A percentile compares a stretch with the other conserved stretches of the same genome.
These are phyloP conservation scores for Saxophila tyrrhenica DNA, from an alignment of 495 filamentous ascomycete species.

Conservation along the genomic window DNA sequence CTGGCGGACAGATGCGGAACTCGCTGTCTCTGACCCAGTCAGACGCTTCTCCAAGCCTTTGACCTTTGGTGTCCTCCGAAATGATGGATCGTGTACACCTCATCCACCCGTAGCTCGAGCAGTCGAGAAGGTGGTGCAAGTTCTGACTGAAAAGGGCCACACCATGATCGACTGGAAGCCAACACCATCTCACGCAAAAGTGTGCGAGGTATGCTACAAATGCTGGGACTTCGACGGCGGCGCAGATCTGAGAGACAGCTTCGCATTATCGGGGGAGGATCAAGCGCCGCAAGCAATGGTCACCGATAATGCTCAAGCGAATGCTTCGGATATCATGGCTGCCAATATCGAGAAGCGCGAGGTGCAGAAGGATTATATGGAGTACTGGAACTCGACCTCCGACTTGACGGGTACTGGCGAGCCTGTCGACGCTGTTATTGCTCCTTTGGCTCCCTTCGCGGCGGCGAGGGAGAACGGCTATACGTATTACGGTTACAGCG, in stretches of 20 bases:
- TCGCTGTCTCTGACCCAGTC: conserved; percentile 36
- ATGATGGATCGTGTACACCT: conserved; percentile 38
- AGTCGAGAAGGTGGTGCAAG: conserved; percentile 40
- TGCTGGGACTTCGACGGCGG: conserved; percentile 42
- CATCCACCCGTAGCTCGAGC: conserved; percentile 47
- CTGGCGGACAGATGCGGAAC: conserved; percentile 46
- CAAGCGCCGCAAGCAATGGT: conserved; percentile 32
- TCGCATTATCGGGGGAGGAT: conserved; percentile 46
- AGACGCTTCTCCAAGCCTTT: conserved; percentile 29
- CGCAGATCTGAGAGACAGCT: conserved; percentile 33
- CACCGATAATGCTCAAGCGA: conserved; percentile 25
- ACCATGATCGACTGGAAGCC: conserved; percentile 49
- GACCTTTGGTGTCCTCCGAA: conserved; percentile 41
- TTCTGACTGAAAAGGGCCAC: conserved; percentile 44
- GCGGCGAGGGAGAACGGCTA: conserved; percentile 42
- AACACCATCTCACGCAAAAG: conserved; percentile 35
- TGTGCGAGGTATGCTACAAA: conserved; percentile 26
- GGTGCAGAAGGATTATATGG: conserved; percentile 53
- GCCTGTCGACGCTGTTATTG: conserved; percentile 47
- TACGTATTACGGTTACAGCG: conserved; percentile 40
- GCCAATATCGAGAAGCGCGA: conserved; percentile 48
- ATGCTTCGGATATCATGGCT: conserved; percentile 39
- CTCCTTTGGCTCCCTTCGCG: conserved; percentile 48
- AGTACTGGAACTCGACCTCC: conserved; percentile 56
- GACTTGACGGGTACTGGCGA: conserved; percentile 43